phyloP scores from a whole-genome alignment of 306 rosid species.

The Cyclanthera cordifolia region DNA sequence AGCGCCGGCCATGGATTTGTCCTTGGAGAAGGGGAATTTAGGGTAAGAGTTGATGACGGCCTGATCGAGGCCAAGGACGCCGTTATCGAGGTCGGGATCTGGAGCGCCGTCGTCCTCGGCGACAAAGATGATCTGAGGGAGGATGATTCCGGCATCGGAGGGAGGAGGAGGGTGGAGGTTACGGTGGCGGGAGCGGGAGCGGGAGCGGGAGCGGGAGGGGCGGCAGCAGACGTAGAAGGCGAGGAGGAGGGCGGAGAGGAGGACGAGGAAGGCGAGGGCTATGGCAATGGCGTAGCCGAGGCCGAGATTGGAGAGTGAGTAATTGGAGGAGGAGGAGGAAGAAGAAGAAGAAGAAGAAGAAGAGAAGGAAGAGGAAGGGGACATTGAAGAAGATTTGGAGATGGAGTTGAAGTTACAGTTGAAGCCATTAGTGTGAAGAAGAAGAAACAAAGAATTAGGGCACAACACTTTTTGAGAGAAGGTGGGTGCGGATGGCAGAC shows the following conservation, averaged over 20 bases:
- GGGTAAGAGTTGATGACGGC: conserved; percentile 71
- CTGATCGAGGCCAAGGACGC: conserved; percentile 46
- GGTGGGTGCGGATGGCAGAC: conserved; percentile 55
- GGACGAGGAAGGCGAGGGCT: conserved; percentile 54
- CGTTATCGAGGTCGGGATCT: conserved; percentile 17
- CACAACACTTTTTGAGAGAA: conserved; percentile 10
- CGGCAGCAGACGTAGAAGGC: conserved; percentile 49
- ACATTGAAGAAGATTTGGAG: conserved; percentile 24
- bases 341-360: conserved; percentile 19
- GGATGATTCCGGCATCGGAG: conserved; percentile 36
- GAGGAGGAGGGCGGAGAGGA: conserved; percentile 43
- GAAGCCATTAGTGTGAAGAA: conserved; percentile 42
- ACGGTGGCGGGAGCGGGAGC: conserved; percentile 17
- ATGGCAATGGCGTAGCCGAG: conserved; percentile 61
- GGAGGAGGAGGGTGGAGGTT: not conserved
- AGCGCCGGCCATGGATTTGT: not conserved
- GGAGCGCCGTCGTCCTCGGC: conserved; percentile 40
- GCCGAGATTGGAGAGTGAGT: conserved; percentile 50
- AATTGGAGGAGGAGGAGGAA: not conserved
- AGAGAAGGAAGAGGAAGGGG: conserved; percentile 24
- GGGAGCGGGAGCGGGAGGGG: conserved; percentile 13
- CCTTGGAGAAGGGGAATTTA: conserved; percentile 35
- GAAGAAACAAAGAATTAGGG: conserved; percentile 9
- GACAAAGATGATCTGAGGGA: conserved; percentile 67
- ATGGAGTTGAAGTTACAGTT: conserved; percentile 26